Evolutionary conservation across 2,329 filamentous ascomycete species (phyloP).

Genomic region (Colletotrichum sublineola): DNA sequence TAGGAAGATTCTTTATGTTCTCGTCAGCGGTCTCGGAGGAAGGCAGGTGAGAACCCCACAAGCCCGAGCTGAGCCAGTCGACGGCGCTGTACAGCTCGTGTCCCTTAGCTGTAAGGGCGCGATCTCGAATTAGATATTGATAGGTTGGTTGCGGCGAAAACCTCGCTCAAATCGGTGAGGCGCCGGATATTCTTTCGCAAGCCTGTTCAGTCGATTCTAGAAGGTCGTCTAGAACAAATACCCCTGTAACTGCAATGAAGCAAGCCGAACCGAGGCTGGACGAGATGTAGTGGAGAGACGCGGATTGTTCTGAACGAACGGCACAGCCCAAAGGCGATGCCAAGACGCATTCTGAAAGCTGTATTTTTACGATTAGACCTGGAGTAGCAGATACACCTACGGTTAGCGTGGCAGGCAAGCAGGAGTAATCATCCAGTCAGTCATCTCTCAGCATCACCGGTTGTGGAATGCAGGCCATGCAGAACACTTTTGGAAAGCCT

Average conservation of each 20-base stretch:
- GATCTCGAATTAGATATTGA: slow-evolving; percentile 2
- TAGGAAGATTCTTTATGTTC: slow-evolving; percentile 1
- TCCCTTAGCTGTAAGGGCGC: slow-evolving; percentile 3
- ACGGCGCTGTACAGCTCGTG: not conserved
- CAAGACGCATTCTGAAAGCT: not conserved
- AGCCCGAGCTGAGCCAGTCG: slow-evolving; percentile 1
- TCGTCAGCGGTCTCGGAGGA: slow-evolving; percentile 32
- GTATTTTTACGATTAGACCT: not conserved
- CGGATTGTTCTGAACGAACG: not conserved
- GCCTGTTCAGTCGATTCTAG: slow-evolving; percentile 26
- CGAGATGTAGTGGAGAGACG: slow-evolving; percentile 1
- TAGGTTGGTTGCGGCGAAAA: slow-evolving; percentile 8
- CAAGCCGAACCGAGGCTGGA: slow-evolving; percentile 33
- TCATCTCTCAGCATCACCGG: not conserved
- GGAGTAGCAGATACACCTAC: not conserved
- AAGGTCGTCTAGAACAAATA: slow-evolving; percentile 32
- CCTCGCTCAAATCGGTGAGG: slow-evolving; percentile 21
- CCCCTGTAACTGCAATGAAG: slow-evolving; percentile 1
- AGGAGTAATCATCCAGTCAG: slow-evolving; percentile 7
- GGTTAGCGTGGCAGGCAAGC: not conserved
- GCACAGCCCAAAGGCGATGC: not conserved
- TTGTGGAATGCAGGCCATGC: slow-evolving; percentile 6
- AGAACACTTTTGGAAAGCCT: slow-evolving; percentile 4
- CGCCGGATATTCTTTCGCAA: slow-evolving; percentile 11
- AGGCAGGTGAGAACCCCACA: slow-evolving; percentile 26